Conservation (phyloP, 495 filamentous ascomycete species). For the Tuber borchii region DNA sequence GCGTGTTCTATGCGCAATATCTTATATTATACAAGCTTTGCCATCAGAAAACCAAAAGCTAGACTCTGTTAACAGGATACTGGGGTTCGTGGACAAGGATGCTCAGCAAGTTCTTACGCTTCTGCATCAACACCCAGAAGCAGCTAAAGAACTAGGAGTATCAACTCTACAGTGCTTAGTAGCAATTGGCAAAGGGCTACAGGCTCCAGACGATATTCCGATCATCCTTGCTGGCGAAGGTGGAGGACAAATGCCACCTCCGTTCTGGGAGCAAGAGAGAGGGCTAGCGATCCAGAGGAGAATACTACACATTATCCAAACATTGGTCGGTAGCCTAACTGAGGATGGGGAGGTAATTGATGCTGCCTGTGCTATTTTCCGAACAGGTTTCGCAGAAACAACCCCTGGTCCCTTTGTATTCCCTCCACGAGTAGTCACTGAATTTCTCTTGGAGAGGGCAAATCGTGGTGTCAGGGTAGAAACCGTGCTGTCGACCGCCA, state of each 20-base stretch:
- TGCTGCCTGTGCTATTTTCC: slow-evolving; percentile 65
- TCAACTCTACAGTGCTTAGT: slow-evolving; percentile 65
- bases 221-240: slow-evolving; percentile 57
- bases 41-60: slow-evolving; percentile 57
- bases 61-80: slow-evolving; percentile 56
- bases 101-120: slow-evolving; percentile 46
- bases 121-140: slow-evolving; percentile 34
- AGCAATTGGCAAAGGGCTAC: slow-evolving; percentile 72
- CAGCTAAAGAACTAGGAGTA: slow-evolving; percentile 50
- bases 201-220: slow-evolving; percentile 61
- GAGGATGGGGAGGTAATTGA: slow-evolving; percentile 66
- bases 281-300: slow-evolving; percentile 53
- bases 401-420: slow-evolving; percentile 73
- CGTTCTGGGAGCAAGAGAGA: slow-evolving; percentile 56
- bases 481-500: slow-evolving; percentile 68
- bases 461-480: slow-evolving; percentile 62
- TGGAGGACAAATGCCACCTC: slow-evolving; percentile 43
- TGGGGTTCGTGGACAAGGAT: slow-evolving; percentile 60
- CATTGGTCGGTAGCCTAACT: slow-evolving; percentile 48
- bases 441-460: slow-evolving; percentile 61
- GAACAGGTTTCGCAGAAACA: slow-evolving; percentile 71
- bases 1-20: slow-evolving; percentile 71
- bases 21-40: slow-evolving; percentile 75
- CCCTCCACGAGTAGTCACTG: slow-evolving; percentile 59
- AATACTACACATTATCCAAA: slow-evolving; percentile 53